Conservation (phyloP, 345 rosid genomes). For the Anastatica hierochuntica region DNA sequence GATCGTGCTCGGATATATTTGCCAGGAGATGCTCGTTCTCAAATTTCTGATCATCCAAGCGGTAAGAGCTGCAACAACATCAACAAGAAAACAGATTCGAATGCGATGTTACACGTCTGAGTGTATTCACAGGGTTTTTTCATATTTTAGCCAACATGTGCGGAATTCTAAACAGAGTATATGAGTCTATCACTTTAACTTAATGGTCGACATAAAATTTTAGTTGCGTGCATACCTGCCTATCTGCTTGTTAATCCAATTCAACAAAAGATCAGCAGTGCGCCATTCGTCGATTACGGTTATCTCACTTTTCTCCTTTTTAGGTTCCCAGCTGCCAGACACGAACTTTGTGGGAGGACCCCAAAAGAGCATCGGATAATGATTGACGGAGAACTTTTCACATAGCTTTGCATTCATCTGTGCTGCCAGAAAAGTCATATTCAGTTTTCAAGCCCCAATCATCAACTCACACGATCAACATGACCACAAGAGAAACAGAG, state of each 20-base stretch:
- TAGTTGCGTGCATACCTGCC: conserved; percentile 49
- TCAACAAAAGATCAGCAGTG: conserved; percentile 75
- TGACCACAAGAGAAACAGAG: conserved; percentile 2
- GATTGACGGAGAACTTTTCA: conserved; percentile 69
- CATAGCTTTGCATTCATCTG: conserved; percentile 87
- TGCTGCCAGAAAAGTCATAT: conserved; percentile 78
- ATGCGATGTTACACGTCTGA: neutral
- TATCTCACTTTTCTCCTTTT: conserved; percentile 50
- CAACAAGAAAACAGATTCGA: neutral
- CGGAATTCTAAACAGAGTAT: no score
- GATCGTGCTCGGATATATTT: conserved; percentile 63
- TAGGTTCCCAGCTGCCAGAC: conserved; percentile 52
- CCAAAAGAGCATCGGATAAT: conserved; percentile 95
- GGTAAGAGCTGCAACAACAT: conserved; percentile 54
- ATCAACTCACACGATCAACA: conserved; percentile 22
- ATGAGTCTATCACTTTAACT: neutral
- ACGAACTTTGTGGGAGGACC: conserved; percentile 57
- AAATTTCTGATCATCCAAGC: conserved; percentile 69
- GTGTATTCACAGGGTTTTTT: neutral
- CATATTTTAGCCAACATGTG: no score
- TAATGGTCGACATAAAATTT: neutral
- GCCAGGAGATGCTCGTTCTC: conserved; percentile 61
- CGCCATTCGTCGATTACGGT: conserved; percentile 51
- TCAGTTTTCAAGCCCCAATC: no score
- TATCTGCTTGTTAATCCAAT: conserved; percentile 78